A percentile compares a stretch with the other conserved stretches of the same genome.
Evolutionary conservation across 495 filamentous ascomycete species (phyloP).

Genomic region (Talaromyces thailandensis): DNA sequence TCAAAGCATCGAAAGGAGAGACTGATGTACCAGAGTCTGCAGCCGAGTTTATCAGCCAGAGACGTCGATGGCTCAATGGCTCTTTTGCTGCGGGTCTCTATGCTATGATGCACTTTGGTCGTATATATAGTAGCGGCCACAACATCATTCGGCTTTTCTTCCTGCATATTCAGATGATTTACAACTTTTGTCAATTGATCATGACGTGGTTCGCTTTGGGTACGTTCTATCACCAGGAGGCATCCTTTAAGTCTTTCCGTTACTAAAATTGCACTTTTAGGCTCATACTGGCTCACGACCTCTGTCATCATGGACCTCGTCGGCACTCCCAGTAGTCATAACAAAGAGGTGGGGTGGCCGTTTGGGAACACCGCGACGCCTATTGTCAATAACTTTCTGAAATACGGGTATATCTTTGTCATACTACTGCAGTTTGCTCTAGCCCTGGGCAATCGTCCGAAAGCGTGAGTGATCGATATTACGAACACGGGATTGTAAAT

Average conservation of each 20-base stretch:
- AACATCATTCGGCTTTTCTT: constrained; percentile 98
- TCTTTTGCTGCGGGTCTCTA: constrained; percentile 97
- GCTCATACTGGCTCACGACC: constrained; percentile 93
- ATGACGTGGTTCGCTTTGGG: constrained; percentile 93
- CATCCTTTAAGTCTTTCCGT: neutral
- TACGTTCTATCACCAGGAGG: constrained; percentile 33
- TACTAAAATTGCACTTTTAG: constrained; percentile 19
- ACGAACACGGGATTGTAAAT: neutral
- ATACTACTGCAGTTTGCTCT: constrained; percentile 91
- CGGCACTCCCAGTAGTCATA: constrained; percentile 50
- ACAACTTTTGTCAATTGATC: constrained; percentile 83
- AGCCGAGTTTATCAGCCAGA: constrained; percentile 93
- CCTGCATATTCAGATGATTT: constrained; percentile 90
- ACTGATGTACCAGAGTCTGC: constrained; percentile 97
- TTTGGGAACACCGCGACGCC: constrained; percentile 79
- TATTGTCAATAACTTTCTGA: constrained; percentile 81
- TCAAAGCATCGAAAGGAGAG: constrained; percentile 96
- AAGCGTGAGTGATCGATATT: constrained; percentile 38
- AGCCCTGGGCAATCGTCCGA: constrained; percentile 90
- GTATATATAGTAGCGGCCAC: constrained; percentile 97
- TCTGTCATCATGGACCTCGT: constrained; percentile 95
- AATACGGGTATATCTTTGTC: constrained; percentile 87
- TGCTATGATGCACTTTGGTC: constrained; percentile 95
- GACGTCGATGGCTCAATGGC: constrained; percentile 96
- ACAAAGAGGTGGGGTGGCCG: constrained; percentile 45